Evolutionary conservation across 805 yeast genomes (phyloP).

Genomic region (Wickerhamiella bombiphila): DNA sequence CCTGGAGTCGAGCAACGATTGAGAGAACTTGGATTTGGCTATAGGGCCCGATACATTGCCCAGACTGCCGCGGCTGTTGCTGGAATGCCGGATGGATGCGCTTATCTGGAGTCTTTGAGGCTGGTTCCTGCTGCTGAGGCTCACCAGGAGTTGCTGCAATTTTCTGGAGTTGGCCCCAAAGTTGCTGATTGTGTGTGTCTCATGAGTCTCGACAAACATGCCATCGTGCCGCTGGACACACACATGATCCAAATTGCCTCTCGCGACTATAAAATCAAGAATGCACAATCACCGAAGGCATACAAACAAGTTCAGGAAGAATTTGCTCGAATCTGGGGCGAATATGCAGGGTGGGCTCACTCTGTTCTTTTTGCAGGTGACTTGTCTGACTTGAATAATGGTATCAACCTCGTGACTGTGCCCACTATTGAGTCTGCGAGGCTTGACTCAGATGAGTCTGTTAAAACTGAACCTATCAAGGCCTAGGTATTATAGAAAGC

Average conservation of each 20-base stretch:
- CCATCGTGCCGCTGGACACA: slow-evolving; percentile 87
- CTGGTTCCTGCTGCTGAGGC: slow-evolving; percentile 35
- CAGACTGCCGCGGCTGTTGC: slow-evolving; percentile 52
- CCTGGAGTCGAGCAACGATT: slow-evolving; percentile 32
- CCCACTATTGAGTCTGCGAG: too few species aligned
- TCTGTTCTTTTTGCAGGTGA: slow-evolving; percentile 85
- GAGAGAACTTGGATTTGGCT: slow-evolving; percentile 54
- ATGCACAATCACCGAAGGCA: slow-evolving; percentile 27
- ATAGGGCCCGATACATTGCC: slow-evolving; percentile 76
- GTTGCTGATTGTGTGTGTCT: slow-evolving; percentile 94
- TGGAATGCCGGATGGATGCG: slow-evolving; percentile 24
- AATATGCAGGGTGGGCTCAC: slow-evolving; percentile 97
- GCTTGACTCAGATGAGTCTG: too few species aligned
- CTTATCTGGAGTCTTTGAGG: slow-evolving; percentile 32
- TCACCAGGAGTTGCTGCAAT: slow-evolving; percentile 44
- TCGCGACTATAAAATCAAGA: slow-evolving; percentile 51
- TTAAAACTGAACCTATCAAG: too few species aligned
- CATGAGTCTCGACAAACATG: slow-evolving; percentile 78
- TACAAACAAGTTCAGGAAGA: slow-evolving; percentile 44
- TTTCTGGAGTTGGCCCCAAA: slow-evolving; percentile 90
- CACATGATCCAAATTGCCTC: slow-evolving; percentile 85
- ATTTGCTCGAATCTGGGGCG: slow-evolving; percentile 66
- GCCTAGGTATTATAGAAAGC: too few species aligned
- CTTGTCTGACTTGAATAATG: slow-evolving; percentile 54
- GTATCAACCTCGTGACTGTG: slow-evolving; percentile 36